phyloP scores from a whole-genome alignment of 768 basidiomycete species.

The Terana coerulea region DNA sequence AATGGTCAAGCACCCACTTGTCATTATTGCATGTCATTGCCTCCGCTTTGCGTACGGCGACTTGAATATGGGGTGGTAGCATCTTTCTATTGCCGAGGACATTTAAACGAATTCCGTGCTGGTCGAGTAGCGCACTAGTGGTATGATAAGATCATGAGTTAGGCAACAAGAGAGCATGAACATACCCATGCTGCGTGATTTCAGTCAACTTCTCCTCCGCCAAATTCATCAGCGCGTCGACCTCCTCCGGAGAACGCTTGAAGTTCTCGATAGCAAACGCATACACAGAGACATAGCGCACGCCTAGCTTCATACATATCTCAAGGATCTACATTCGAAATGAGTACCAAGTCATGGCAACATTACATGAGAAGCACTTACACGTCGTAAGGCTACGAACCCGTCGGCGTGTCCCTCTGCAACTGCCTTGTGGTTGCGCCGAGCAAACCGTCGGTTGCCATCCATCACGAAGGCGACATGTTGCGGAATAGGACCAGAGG shows the following conservation, averaged over 20 bases:
- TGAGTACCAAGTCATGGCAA: not conserved
- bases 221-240: constrained; percentile 83
- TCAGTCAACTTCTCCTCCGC: constrained; percentile 76
- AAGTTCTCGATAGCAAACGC: constrained; percentile 99
- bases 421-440: constrained; percentile 59
- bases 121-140: constrained; percentile 71
- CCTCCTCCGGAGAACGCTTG: constrained; percentile 80
- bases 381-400: constrained; percentile 73
- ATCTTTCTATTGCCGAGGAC: constrained; percentile 73
- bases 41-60: constrained; percentile 69
- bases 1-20: constrained; percentile 37
- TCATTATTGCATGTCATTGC: constrained; percentile 69
- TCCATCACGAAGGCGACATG: constrained; percentile 98
- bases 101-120: constrained; percentile 81
- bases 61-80: constrained; percentile 74
- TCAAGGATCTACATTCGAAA: constrained; percentile 62
- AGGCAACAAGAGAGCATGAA: constrained; percentile 1
- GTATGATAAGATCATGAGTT: not conserved
- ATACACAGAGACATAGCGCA: constrained; percentile 88
- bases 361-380: constrained; percentile 35
- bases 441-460: constrained; percentile 89
- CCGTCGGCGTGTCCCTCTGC: constrained; percentile 83
- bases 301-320: constrained; percentile 73
- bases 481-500: constrained; percentile 78
- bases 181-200: constrained; percentile 78